A percentile compares a stretch with the other conserved stretches of the same genome.
phyloP scores from a whole-genome alignment of 768 basidiomycete genomes.

The Lactarius sanguifluus region DNA sequence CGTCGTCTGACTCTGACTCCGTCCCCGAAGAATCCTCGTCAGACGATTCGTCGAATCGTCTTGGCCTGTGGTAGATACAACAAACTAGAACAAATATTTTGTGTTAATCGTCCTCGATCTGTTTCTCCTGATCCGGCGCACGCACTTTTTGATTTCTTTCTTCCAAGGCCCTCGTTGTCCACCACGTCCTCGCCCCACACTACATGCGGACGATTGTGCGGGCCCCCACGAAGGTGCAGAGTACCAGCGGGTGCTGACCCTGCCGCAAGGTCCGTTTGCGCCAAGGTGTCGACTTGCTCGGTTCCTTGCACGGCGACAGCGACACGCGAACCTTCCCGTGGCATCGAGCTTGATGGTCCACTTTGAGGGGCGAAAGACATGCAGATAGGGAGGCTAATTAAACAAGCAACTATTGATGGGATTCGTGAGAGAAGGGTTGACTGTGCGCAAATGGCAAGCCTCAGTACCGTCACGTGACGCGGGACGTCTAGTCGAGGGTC shows the following conservation, averaged over 20 bases:
- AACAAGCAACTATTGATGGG: neutral
- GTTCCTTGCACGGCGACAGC: constrained; percentile 4
- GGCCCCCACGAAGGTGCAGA: constrained; percentile 19
- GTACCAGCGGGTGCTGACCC: neutral
- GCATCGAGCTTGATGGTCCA: constrained; percentile 8
- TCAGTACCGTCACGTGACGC: no score
- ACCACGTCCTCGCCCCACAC: constrained; percentile 62
- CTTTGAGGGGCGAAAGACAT: constrained; percentile 15
- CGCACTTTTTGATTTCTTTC: constrained; percentile 77
- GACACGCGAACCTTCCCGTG: constrained; percentile 22
- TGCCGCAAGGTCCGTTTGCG: neutral
- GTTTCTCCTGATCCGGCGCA: neutral
- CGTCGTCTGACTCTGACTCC: constrained; percentile 35
- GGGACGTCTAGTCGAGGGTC: neutral
- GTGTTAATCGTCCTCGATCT: neutral
- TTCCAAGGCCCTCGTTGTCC: constrained; percentile 87
- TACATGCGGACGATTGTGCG: constrained; percentile 48
- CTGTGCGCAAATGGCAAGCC: neutral
- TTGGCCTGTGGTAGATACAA: constrained; percentile 90
- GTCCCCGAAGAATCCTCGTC: constrained; percentile 57
- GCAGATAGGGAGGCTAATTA: neutral
- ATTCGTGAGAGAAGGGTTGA: neutral
- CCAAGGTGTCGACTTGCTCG: constrained; percentile 12
- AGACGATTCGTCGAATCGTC: constrained; percentile 79
- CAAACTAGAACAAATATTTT: constrained; percentile 60